Evolutionary conservation across 2,329 filamentous ascomycete genomes (phyloP).

Genomic region (Diplodia seriata): DNA sequence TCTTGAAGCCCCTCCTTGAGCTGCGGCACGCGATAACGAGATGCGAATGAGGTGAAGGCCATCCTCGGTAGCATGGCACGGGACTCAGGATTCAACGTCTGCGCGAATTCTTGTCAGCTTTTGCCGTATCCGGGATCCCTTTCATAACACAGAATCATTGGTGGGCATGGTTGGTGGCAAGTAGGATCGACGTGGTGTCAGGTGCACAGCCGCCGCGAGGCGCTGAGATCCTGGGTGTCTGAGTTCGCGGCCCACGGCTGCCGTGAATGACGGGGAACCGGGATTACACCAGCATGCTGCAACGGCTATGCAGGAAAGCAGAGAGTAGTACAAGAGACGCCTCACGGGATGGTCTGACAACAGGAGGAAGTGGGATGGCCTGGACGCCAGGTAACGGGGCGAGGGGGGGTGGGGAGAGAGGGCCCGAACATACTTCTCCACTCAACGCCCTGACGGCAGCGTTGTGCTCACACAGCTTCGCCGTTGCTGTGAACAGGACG

Average conservation of each 20-base stretch:
- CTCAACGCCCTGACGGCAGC: constrained; percentile 78
- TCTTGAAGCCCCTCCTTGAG: constrained; percentile 83
- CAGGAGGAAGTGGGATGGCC: background rate
- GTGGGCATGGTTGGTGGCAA: background rate
- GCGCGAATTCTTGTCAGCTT: constrained; percentile 1
- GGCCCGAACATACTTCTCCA: constrained; percentile 35
- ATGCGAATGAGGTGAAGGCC: constrained; percentile 78
- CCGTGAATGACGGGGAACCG: constrained; percentile 32
- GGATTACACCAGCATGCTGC: background rate
- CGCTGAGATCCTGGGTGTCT: constrained; percentile 1
- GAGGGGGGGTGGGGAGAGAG: constrained; percentile 37
- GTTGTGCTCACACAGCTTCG: constrained; percentile 81
- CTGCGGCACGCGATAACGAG: constrained; percentile 75
- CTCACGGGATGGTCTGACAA: constrained; percentile 21
- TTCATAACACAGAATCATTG: background rate
- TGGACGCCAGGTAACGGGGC: background rate
- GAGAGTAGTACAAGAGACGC: constrained; percentile 3
- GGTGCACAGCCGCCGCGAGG: background rate
- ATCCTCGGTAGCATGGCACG: constrained; percentile 75
- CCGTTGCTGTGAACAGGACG: constrained; percentile 78
- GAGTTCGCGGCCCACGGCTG: constrained; percentile 41
- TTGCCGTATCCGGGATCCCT: background rate
- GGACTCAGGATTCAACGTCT: constrained; percentile 80
- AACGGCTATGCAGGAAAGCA: constrained; percentile 11
- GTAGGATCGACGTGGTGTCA: background rate